Base-by-base conservation (phyloP, 768 basidiomycete species). In the Pisolithus marmoratus region DNA sequence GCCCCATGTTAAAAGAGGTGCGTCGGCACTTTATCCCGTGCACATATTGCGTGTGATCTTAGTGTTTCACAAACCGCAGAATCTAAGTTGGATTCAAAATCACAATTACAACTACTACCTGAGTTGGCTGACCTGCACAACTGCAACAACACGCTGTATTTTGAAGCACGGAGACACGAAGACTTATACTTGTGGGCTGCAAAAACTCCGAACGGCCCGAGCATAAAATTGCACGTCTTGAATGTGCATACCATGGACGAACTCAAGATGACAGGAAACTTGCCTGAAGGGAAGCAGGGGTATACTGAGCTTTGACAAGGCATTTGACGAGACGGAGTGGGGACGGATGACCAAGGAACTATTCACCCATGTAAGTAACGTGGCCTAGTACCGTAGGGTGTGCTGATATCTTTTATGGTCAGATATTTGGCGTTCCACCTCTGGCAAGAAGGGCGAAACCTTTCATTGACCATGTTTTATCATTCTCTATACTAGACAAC, bases 241-340 rank as follows among this genome's bases (percentile, higher is more conserved):
- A 99, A 98, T 64, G 79, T 95, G 50, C 96, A 99, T 69, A 99
- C 96, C 40, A 98, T 98, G 96, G 96, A 98, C 72, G 96, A 99
- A 70, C 77, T 99, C 58, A 98, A 98, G 74, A 90, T 99, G 94
- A 95, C 94, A 7, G 96, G 96, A 29, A 98, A 99, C 68, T n/a
- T 99, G 96, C 69, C 70, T 99, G 58, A 96, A 95, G 71, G 96
- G 96, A 17, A 90, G 90, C 62, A 75, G 96, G 49, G 95, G 94
- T 5, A 72, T 98, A 49, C 72, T 98, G 57, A 90, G 89, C 64
- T 99, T 99, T 66, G 94, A 96, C 70, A 81, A 84, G 54, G 81
- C 75, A 40, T 98, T 96, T 68, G 92, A 97, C 43, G 82, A 89
- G 48, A 86, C 81, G 48, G 92, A 88, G 71, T 94, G 87, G 84